Percentiles rank a stretch among this genome's conserved stretches.
Evolutionary conservation across 129 eudicot species (phyloP).

Genomic region (Rutidosis leptorrhynchoides): DNA sequence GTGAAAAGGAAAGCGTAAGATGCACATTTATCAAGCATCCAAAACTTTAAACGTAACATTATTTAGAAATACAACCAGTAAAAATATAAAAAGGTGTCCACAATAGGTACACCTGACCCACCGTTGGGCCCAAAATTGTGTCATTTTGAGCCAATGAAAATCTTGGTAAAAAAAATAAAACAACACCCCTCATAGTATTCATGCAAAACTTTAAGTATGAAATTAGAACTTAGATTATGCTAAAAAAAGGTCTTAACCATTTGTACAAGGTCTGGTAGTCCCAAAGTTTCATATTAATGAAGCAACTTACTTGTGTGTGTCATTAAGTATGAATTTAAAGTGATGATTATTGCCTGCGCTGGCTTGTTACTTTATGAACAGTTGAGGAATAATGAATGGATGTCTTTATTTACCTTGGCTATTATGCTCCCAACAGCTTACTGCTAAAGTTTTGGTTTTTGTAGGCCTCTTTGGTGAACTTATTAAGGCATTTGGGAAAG

Average conservation of each 20-base stretch:
- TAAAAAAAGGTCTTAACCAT: neutral
- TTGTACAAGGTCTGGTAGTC: neutral
- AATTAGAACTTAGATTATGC: neutral
- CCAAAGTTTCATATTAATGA: constrained; percentile 12
- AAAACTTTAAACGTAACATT: neutral
- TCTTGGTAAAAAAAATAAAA: neutral
- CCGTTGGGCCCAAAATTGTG: neutral
- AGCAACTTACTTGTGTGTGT: constrained; percentile 15
- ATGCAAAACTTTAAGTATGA: neutral
- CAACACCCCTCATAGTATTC: neutral
- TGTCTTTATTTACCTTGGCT: constrained; percentile 39
- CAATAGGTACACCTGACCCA: neutral
- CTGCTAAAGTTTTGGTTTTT: constrained; percentile 29
- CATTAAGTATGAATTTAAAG: constrained; percentile 32
- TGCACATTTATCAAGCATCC: neutral
- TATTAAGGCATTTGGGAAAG: constrained; percentile 26
- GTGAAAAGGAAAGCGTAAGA: neutral
- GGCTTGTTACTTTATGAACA: constrained; percentile 36
- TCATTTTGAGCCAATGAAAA: neutral
- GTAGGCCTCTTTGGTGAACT: constrained; percentile 36
- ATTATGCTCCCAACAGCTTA: constrained; percentile 40
- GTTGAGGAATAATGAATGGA: constrained; percentile 37
- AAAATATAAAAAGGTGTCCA: neutral
- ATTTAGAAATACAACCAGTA: neutral
- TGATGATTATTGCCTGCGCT: constrained; percentile 34